Evolutionary conservation across 805 yeast genomes (phyloP), one percentile per base, ranked within the genome.

Genomic region (Jamesozyma spencerorum): DNA sequence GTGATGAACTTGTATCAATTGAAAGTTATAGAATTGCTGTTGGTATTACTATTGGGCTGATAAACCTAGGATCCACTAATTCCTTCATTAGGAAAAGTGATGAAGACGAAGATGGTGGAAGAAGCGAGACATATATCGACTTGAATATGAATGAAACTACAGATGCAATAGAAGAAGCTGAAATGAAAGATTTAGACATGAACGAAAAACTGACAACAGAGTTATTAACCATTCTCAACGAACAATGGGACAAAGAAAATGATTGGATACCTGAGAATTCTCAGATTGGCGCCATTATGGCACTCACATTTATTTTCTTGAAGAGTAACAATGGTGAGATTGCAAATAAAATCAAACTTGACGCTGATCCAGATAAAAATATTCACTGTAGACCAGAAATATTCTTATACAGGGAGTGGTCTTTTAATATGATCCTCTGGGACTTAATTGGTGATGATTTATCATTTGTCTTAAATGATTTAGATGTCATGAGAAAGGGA

Each of bases 31-130:
- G 94, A 41, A 64, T 85, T 11, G 84, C 94, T 1, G 94, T 94
- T 1, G 98, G 98, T 0, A 74, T 90, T 32, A 77, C 95, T 0
- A 61, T 88, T 14, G 99, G 99, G 0, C 74, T 79, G 42, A 78
- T 87, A 13, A 87, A 88, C 52, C 58, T 87, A 24, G 95, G 94
- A 0, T 74, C 75, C 41, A 94, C 92, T 1, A 42, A 13, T 31
- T 39, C 7, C 13, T 29, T 18, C 2, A 18, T 15, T 5, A 13
- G 19, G n/a, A 27, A 34, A 7, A 22, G 15, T n/a, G 44, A 32
- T 20, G 44, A 35, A 15, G 42, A 30, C 10, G 30, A 28, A 11
- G 31, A 34, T 33, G 46, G 42, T 15, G 6, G 10, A 10, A 22
- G 26, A 22, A 22, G 26, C 26, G 26, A 22, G 10, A 7, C 26